Evolutionary conservation across 495 filamentous ascomycete species (phyloP).

Genomic region (Xylaria grammica): DNA sequence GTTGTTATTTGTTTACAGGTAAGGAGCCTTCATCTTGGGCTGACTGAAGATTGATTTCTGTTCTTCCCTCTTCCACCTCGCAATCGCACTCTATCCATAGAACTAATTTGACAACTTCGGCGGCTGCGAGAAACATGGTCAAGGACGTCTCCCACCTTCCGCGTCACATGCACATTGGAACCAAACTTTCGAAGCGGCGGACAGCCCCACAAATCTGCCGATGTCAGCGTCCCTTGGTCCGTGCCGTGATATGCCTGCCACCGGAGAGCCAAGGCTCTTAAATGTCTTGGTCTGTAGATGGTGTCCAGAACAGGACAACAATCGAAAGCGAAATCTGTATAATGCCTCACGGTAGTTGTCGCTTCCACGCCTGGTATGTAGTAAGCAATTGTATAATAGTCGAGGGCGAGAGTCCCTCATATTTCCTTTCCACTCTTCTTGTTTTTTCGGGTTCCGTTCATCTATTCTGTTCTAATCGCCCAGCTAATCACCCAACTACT

Average conservation of each 20-base stretch:
- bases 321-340: neutral
- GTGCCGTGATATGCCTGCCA: neutral
- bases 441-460: neutral
- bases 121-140: too few species aligned
- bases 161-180: neutral
- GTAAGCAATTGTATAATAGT: conserved; percentile 5
- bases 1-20: too few species aligned
- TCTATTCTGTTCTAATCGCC: neutral
- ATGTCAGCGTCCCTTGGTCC: neutral
- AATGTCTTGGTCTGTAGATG: conserved; percentile 1
- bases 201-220: neutral
- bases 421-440: neutral
- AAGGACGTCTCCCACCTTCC: neutral
- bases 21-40: too few species aligned
- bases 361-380: neutral
- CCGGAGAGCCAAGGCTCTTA: neutral
- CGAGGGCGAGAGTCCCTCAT: conserved; percentile 1
- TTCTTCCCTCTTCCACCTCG: too few species aligned
- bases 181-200: neutral
- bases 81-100: too few species aligned
- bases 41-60: too few species aligned
- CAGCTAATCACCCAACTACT: neutral
- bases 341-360: neutral
- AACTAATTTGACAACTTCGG: too few species aligned
- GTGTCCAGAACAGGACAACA: neutral